Percentiles rank a stretch among this genome's conserved stretches.
phyloP scores from a whole-genome alignment of 345 rosid species.

The Limnanthes douglasii region DNA sequence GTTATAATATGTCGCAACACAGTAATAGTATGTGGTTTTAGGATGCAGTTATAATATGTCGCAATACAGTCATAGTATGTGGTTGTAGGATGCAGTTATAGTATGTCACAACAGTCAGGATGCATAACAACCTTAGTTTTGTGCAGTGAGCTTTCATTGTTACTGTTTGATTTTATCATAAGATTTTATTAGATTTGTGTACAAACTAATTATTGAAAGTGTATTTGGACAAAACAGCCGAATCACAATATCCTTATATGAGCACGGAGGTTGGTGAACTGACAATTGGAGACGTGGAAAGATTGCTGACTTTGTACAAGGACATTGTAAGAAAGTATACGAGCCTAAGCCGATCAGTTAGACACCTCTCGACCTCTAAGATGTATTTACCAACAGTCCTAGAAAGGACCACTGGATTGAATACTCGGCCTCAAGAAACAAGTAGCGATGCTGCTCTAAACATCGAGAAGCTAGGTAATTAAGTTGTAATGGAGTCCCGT shows the following conservation, averaged over 20 bases:
- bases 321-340: slow-evolving; percentile 33
- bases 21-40: too few species aligned
- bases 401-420: slow-evolving; percentile 1
- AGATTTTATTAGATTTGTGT: too few species aligned
- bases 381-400: neutral
- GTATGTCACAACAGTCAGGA: too few species aligned
- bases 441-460: neutral
- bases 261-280: slow-evolving; percentile 23
- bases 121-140: neutral
- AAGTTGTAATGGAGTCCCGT: too few species aligned
- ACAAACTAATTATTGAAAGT: too few species aligned
- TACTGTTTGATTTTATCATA: too few species aligned
- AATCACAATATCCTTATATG: slow-evolving; percentile 29
- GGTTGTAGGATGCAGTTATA: too few species aligned
- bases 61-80: too few species aligned
- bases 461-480: too few species aligned
- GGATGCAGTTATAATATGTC: too few species aligned
- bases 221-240: slow-evolving; percentile 7
- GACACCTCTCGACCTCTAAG: slow-evolving; percentile 12
- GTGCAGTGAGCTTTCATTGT: neutral
- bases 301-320: slow-evolving; percentile 33
- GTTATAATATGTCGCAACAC: too few species aligned
- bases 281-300: slow-evolving; percentile 33
- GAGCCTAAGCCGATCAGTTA: slow-evolving; percentile 17
- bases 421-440: slow-evolving; percentile 2